Conservation (phyloP, 1,284 basidiomycete genomes). For the Coniferiporia weirii region DNA sequence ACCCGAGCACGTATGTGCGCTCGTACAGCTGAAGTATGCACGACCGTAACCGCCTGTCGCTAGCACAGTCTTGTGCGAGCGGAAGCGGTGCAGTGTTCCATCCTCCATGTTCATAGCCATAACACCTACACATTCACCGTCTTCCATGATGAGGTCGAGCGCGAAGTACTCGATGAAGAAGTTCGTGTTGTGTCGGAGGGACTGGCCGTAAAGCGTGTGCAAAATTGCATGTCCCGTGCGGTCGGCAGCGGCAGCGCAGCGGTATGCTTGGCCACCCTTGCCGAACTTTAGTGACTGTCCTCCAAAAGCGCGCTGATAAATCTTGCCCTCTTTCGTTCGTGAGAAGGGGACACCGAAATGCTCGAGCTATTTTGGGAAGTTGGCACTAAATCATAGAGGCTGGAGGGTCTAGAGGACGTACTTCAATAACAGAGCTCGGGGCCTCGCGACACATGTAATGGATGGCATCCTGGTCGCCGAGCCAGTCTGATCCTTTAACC, state of each 20-base stretch:
- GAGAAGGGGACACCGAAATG: conserved; percentile 99
- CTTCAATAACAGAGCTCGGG: conserved; percentile 89
- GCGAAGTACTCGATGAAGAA: conserved; percentile 99
- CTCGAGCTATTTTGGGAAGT: conserved; percentile 65
- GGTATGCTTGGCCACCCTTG: conserved; percentile 99
- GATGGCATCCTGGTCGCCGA: conserved; percentile 99
- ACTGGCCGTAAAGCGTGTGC: conserved; percentile 98
- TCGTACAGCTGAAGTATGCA: conserved; percentile 98
- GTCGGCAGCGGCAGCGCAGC: conserved; percentile 97
- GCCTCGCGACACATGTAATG: conserved; percentile 99
- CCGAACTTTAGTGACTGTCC: conserved; percentile 97
- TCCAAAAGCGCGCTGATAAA: conserved; percentile 99
- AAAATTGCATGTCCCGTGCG: conserved; percentile 98
- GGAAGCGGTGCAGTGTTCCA: conserved; percentile 97
- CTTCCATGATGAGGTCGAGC: conserved; percentile 97
- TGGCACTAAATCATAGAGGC: neutral
- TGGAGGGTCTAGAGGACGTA: conserved; percentile 28
- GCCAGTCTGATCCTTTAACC: conserved; percentile 99
- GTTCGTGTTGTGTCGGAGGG: conserved; percentile 98
- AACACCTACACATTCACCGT: conserved; percentile 98
- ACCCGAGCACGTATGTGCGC: conserved; percentile 98
- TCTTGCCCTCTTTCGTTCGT: conserved; percentile 98
- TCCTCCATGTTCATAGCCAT: conserved; percentile 99
- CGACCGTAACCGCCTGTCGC: conserved; percentile 99
- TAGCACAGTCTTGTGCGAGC: conserved; percentile 96